A percentile compares a stretch with the other conserved stretches of the same genome.
Conservation (phyloP, 2,329 filamentous ascomycete species). For the Colletotrichum spinosum region DNA sequence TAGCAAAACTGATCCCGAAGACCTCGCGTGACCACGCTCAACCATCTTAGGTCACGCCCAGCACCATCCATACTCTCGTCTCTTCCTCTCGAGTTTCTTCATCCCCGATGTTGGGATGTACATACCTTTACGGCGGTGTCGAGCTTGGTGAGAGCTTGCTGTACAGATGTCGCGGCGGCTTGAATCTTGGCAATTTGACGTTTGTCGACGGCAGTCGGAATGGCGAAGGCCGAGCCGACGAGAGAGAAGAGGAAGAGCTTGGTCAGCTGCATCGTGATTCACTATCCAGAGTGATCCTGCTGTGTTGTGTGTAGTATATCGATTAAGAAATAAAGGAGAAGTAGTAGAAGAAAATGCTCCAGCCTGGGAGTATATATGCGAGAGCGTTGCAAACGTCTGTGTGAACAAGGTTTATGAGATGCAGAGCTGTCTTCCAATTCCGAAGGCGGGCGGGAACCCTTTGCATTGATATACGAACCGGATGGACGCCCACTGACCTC, state of each 20-base stretch:
- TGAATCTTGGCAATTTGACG: slow-evolving; percentile 67
- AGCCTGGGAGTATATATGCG: slow-evolving; percentile 27
- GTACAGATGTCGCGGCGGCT: slow-evolving; percentile 69
- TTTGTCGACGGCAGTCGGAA: slow-evolving; percentile 23
- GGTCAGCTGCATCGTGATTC: slow-evolving; percentile 35
- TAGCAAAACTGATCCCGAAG: neutral
- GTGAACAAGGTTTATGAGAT: slow-evolving; percentile 20
- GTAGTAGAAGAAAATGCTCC: neutral
- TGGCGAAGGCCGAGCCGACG: slow-evolving; percentile 29
- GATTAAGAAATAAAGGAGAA: neutral
- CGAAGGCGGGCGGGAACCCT: slow-evolving; percentile 17
- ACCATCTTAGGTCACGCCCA: too few relatives aligned
- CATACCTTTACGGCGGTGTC: slow-evolving; percentile 42
- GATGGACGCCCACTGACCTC: slow-evolving; percentile 14
- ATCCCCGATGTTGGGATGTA: neutral
- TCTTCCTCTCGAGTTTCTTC: neutral
- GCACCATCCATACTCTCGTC: too few relatives aligned
- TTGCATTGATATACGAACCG: slow-evolving; percentile 27
- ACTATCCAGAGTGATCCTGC: slow-evolving; percentile 34
- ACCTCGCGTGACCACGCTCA: neutral
- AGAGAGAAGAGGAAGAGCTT: slow-evolving; percentile 33
- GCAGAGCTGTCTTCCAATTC: neutral
- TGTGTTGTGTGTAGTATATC: neutral
- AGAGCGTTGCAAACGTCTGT: slow-evolving; percentile 23
- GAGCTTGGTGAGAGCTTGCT: slow-evolving; percentile 68